phyloP scores from a whole-genome alignment of 768 basidiomycete species.

The Filobasidium floriforme region DNA sequence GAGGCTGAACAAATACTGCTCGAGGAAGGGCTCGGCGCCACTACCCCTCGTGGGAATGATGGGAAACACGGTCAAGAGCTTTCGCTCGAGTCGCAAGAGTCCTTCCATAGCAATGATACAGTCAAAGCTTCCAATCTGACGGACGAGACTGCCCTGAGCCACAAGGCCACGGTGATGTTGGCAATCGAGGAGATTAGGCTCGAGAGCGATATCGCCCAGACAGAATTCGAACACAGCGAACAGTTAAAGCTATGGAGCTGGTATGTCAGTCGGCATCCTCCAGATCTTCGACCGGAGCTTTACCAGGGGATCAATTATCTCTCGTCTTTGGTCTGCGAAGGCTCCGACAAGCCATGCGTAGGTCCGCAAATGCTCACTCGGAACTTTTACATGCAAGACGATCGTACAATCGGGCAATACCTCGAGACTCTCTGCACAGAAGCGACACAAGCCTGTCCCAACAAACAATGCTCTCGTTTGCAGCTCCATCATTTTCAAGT shows the following conservation, averaged over 20 bases:
- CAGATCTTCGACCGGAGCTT: conserved; percentile 83
- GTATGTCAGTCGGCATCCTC: conserved; percentile 77
- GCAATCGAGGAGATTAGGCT: conserved; percentile 55
- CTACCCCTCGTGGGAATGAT: conserved; percentile 5
- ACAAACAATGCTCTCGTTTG: conserved; percentile 75
- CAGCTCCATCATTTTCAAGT: conserved; percentile 76
- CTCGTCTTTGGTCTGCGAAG: conserved; percentile 72
- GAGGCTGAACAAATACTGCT: conserved; percentile 50
- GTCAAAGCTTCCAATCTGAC: not conserved
- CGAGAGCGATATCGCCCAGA: conserved; percentile 62
- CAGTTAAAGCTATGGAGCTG: conserved; percentile 89
- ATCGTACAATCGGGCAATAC: conserved; percentile 85
- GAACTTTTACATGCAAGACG: conserved; percentile 86
- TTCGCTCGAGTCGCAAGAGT: not conserved
- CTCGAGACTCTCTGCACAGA: conserved; percentile 62
- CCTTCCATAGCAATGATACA: not conserved
- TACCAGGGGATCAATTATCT: conserved; percentile 81
- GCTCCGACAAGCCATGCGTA: conserved; percentile 61
- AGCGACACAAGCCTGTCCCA: conserved; percentile 60
- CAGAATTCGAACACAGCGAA: conserved; percentile 76
- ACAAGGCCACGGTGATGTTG: not conserved
- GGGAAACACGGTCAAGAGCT: not conserved
- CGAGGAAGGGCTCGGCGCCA: conserved; percentile 57
- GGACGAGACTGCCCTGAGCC: not conserved
- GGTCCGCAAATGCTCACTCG: conserved; percentile 61